A percentile compares a stretch with the other conserved stretches of the same genome.
These are phyloP conservation scores for Eucalyptus decipiens DNA, from an alignment of 345 rosid species.

Conservation along the genomic window DNA sequence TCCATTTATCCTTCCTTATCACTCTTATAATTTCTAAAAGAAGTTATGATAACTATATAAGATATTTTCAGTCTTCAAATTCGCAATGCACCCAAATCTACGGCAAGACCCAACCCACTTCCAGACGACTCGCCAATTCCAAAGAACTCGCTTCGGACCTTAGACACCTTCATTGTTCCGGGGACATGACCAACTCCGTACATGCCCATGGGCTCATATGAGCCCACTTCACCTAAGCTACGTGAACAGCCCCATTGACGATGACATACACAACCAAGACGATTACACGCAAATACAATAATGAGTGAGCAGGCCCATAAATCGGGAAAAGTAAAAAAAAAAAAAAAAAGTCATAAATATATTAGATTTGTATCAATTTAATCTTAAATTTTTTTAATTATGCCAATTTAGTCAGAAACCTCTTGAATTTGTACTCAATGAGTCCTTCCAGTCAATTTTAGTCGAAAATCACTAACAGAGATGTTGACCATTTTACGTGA, in stretches of 20 bases:
- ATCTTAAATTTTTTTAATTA: too few relatives aligned
- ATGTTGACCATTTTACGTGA: rapidly evolving
- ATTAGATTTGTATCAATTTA: too few relatives aligned
- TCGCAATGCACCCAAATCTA: background rate
- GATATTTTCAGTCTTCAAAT: background rate
- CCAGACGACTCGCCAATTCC: background rate
- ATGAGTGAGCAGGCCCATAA: too few relatives aligned
- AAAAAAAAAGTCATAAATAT: too few relatives aligned
- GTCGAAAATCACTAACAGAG: too few relatives aligned
- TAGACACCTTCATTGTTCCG: background rate
- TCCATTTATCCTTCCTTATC: background rate
- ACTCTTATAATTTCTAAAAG: background rate
- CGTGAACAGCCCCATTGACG: too few relatives aligned
- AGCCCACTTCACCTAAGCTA: background rate
- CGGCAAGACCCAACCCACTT: background rate
- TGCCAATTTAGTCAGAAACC: too few relatives aligned
- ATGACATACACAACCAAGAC: too few relatives aligned
- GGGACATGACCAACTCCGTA: background rate
- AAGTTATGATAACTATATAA: background rate
- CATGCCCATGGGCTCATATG: background rate
- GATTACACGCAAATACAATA: too few relatives aligned
- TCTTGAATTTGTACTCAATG: rapidly evolving
- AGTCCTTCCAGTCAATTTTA: rapidly evolving
- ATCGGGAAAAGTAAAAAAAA: too few relatives aligned
- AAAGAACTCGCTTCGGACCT: background rate